Evolutionary conservation across 1,284 basidiomycete species (phyloP).

Genomic region (Heterobasidion occidentale): DNA sequence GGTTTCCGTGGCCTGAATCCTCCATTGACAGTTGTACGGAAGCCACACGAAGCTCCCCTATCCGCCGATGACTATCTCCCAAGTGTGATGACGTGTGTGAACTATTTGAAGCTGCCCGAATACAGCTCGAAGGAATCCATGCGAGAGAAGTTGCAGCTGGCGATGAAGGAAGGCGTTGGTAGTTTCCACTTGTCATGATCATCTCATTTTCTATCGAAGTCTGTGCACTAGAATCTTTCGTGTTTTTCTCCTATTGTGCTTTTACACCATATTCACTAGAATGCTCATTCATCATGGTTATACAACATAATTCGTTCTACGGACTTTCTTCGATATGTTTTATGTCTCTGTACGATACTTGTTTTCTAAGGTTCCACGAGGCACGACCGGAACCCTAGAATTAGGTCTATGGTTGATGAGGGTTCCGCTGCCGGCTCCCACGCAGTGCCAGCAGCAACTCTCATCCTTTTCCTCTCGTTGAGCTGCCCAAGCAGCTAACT

Average conservation of each 20-base stretch:
- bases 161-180: constrained; percentile 87
- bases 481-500: too few relatives aligned
- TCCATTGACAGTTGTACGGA: constrained; percentile 92
- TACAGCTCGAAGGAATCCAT: constrained; percentile 82
- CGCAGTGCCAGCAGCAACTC: too few relatives aligned
- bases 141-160: constrained; percentile 70
- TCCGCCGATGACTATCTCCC: constrained; percentile 93
- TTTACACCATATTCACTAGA: neutral
- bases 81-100: constrained; percentile 98
- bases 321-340: neutral
- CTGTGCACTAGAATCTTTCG: neutral
- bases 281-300: neutral
- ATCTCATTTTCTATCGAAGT: constrained; percentile 1
- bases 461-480: too few relatives aligned
- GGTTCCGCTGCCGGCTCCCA: too few relatives aligned
- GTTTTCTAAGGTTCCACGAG: too few relatives aligned
- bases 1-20: constrained; percentile 96
- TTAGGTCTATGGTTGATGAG: too few relatives aligned
- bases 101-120: constrained; percentile 92
- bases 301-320: neutral
- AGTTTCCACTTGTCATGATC: constrained; percentile 88
- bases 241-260: neutral
- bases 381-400: too few relatives aligned
- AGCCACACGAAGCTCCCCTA: constrained; percentile 87
- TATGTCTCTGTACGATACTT: neutral